Base-by-base conservation (phyloP, 2,329 filamentous ascomycete species). In the Zalaria obscura region DNA sequence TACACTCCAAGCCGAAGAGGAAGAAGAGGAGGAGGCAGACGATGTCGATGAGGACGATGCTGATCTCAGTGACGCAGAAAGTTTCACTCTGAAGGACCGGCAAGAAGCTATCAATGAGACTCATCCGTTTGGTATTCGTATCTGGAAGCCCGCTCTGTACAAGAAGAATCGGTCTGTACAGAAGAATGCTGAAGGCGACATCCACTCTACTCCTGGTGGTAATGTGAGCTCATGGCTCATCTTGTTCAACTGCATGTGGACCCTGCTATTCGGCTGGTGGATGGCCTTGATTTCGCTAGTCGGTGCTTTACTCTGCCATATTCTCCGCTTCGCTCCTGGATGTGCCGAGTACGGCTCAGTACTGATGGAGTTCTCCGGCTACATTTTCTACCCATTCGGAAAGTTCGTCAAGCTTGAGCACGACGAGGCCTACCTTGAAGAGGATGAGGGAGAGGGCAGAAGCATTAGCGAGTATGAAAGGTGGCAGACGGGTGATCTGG, bases 381-480 rank as follows among this genome's bases (percentile, higher is more conserved):
- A 98, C 57, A 64, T 98, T 1, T 80, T 96, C 55, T 98, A 96
- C 57, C 91, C 91, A 0, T 98, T 98, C 59, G 91, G 91, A 50
- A 93, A 93, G 55, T 95, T 93, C 60, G 86, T 98, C 47, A 83
- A 87, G 37, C 73, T 98, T 32, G 81, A 94, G 57, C 84, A 89
- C 59, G 91, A 98, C 52, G 91, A 96, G 56, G 82, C 83, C 35
- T 98, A 98, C 57, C 70, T 86, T 38, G 83, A 95, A 46, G 91
- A 98, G 64, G 91, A 98, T 54, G 78, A 91, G 55, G 88, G 89
- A 34, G 91, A 98, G 63, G 91, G 91, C 18, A 78, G 91, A 55
- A 96, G 88, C 65, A 95, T 98, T 55, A 93, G 85, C 54, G 91
- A 98, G 65, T 98, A 98, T 58, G 91, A 98, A 61, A 87, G 94